phyloP scores from a whole-genome alignment of 1,284 basidiomycete genomes.

The Mrakiaceae sp. region DNA sequence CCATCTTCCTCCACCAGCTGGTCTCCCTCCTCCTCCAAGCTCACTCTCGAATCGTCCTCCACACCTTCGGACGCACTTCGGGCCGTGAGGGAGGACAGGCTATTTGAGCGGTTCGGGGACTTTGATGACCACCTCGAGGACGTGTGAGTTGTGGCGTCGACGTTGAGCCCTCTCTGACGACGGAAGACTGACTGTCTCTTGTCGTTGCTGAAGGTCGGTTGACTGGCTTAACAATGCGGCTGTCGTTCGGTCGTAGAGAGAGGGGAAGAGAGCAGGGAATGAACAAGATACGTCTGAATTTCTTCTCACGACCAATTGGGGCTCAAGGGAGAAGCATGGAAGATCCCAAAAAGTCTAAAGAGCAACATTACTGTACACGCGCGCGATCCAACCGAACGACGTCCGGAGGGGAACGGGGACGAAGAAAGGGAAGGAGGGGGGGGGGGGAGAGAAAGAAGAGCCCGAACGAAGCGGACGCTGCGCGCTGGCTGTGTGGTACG shows the following conservation, averaged over 20 bases:
- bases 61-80: conserved; percentile 21
- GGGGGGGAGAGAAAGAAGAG: too few species aligned
- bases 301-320: too few species aligned
- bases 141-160: conserved; percentile 23
- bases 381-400: too few species aligned
- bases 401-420: too few species aligned
- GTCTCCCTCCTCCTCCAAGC: conserved; percentile 9
- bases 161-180: background rate
- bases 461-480: too few species aligned
- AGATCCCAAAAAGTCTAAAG: too few species aligned
- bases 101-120: conserved; percentile 27
- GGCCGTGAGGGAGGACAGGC: conserved; percentile 22
- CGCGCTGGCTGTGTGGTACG: too few species aligned
- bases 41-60: conserved; percentile 17
- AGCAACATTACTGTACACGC: too few species aligned
- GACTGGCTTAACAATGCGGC: conserved; percentile 9
- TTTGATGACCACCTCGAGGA: conserved; percentile 36
- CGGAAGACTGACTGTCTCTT: background rate
- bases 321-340: too few species aligned
- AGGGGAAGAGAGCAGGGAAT: too few species aligned
- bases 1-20: background rate
- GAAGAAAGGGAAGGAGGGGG: too few species aligned
- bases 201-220: background rate
- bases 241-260: background rate
- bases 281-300: too few species aligned